Conservation (phyloP, 768 basidiomycete species). For the Neoboletus subvelutipes region DNA sequence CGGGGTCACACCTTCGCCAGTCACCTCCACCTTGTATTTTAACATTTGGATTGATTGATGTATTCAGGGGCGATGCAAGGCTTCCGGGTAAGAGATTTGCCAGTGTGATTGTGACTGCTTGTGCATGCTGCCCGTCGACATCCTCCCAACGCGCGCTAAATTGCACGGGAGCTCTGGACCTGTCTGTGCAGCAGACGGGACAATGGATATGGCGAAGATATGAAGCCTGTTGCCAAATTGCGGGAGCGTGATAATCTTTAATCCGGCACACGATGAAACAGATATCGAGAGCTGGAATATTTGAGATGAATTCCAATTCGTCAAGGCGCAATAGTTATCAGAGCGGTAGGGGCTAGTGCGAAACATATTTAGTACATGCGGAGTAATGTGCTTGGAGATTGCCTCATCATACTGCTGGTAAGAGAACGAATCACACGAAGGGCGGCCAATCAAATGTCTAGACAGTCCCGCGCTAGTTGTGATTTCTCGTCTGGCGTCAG, state of each 20-base stretch:
- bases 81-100: conserved; percentile 47
- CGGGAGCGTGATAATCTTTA: conserved; percentile 48
- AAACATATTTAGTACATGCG: too few species aligned
- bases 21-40: conserved; percentile 41
- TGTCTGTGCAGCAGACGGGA: conserved; percentile 24
- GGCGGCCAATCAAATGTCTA: too few species aligned
- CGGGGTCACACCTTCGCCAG: conserved; percentile 40
- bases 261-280: conserved; percentile 38
- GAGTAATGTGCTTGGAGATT: too few species aligned
- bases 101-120: conserved; percentile 51
- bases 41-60: conserved; percentile 35
- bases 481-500: too few species aligned
- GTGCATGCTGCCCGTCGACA: conserved; percentile 37
- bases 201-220: conserved; percentile 44
- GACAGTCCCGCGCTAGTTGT: too few species aligned
- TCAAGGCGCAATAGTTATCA: conserved; percentile 32
- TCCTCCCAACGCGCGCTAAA: conserved; percentile 50
- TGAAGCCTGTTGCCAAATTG: conserved; percentile 39
- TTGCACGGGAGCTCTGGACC: conserved; percentile 36
- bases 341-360: conserved; percentile 49
- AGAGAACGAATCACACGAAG: too few species aligned
- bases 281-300: conserved; percentile 48
- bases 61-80: conserved; percentile 20
- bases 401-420: too few species aligned
- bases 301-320: conserved; percentile 43